Base-by-base conservation (phyloP, 1,284 basidiomycete species). In the Boletus semigastroideus region DNA sequence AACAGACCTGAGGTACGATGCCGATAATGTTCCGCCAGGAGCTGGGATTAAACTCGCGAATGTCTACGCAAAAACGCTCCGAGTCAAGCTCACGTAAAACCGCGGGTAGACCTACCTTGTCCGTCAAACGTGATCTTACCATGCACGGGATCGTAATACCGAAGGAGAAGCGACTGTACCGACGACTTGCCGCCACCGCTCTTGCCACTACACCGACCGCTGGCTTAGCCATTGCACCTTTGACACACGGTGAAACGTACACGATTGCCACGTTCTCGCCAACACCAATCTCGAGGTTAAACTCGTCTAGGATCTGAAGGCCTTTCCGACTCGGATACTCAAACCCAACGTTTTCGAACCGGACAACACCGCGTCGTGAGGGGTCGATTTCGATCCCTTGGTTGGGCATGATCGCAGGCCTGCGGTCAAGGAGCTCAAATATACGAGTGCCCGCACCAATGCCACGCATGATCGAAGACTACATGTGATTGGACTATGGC, bases 131-230 rank as follows among this genome's bases (percentile, higher is more conserved):
- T 86, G 45, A 98, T 80, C 48, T 78, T 82, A 1, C 97, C 97
- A 33, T 78, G 72, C 25, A 86, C 75, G 1, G 96, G 95, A 66
- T 98, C 95, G 69, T 99, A 99, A 74, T 92, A 98, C 45, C 95
- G 79, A 56, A 96, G 76, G 45, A 99, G 78, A 9, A 98, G 78
- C 10, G 90, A 86, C 64, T 96, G 93, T 38, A 97, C 80, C 1
- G 92, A 95, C 14, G 90, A 94, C 75, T 98, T 98, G 49, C 92
- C 93, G 54, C 91, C 88, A 13, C 93, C 92, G 61, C 90, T 93
- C 66, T 84, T 83, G 8, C 92, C 92, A n/a, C 90, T 94, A 49
- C 2, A 53, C 19, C 27, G 25, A 38, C 51, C 41, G 49, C 49
- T 14, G 22, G 41, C 17, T 48, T 25, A 54, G 52, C 9, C n/a